These are phyloP conservation scores for Mortierella sp. DNA, from an alignment of 371 early-diverging fungal species.

Conservation along the genomic window DNA sequence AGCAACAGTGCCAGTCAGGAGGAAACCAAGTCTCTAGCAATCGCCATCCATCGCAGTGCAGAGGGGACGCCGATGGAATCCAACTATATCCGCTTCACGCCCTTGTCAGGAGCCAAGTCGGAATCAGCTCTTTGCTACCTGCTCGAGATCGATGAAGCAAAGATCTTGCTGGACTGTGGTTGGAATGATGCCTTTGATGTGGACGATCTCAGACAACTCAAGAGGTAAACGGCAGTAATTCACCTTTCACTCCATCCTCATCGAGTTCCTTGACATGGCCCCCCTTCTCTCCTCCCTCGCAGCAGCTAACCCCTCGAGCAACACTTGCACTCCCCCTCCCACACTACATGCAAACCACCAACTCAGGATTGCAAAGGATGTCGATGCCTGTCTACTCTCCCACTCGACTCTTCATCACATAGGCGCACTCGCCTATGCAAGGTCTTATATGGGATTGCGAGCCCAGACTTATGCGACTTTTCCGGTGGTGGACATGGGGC, in stretches of 20 bases:
- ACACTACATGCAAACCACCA: no score
- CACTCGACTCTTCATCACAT: conserved; percentile 91
- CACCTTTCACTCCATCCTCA: conserved; percentile 1
- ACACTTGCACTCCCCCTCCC: no score
- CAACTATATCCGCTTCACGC: conserved; percentile 72
- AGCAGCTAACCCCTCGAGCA: no score
- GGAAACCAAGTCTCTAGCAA: background rate
- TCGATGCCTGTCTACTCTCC: conserved; percentile 95
- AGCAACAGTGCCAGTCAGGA: background rate
- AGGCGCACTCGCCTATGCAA: conserved; percentile 92
- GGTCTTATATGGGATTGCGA: conserved; percentile 78
- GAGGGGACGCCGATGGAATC: conserved; percentile 38
- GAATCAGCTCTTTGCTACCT: conserved; percentile 91
- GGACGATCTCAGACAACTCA: conserved; percentile 72
- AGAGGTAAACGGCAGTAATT: conserved; percentile 61
- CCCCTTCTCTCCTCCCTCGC: background rate
- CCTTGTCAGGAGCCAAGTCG: conserved; percentile 84
- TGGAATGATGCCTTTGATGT: conserved; percentile 81
- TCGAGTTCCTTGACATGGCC: background rate
- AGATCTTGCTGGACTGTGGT: conserved; percentile 94
- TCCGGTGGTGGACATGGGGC: conserved; percentile 95
- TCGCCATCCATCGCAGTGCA: background rate
- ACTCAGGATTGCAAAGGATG: conserved; percentile 85
- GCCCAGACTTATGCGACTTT: conserved; percentile 95
- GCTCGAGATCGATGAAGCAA: conserved; percentile 90